Base-by-base conservation (phyloP, 2,329 filamentous ascomycete genomes). In the Curvularia verruculosa region DNA sequence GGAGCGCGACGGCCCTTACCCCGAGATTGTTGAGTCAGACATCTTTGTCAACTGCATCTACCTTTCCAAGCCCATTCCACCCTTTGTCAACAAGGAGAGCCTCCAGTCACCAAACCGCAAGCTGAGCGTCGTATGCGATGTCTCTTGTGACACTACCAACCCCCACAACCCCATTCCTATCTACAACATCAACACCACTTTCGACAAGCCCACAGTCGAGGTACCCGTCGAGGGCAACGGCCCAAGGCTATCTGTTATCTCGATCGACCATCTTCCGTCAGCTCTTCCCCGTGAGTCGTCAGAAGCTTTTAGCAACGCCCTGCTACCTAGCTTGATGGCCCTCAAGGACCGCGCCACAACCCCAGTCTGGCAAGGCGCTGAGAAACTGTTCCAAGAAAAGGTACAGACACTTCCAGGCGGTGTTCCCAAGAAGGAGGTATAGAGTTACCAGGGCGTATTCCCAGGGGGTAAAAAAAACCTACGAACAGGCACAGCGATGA, bases 231-330 rank as follows among this genome's bases (percentile, higher is more conserved):
- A 80, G 70, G 82, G 77, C 45, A 79, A 82, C 52, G 79, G 80
- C 51, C 84, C 86, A 0, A 83, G 85, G 7, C 79, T 96, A 54
- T 88, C 85, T 46, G 90, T 97, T 66, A 96, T 97, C 77, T 89
- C 87, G 28, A 78, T 77, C 43, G 75, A 78, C 61, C 77, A 78
- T 59, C 70, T 79, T 10, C 76, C 77, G 1, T 77, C 87, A 51
- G 84, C 97, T 65, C 82, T 98, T 36, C 91, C 94, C 1, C 84
- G 94, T 51, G 94, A 97, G 80, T 88, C 92, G 24, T 92, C 87
- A 41, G 92, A 97, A 79, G 88, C 88, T 19, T 97, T 96, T 80
- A 91, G 88, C 75, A 81, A 84, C 49, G 89, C 89, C 46, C 81
- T 97, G 64, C 81, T 96, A 70, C 91, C 92, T 19, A 90, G 87